Percentiles rank a stretch among this genome's conserved stretches.
Evolutionary conservation across 345 rosid genomes (phyloP).

Genomic region (Hevea brasiliensis): DNA sequence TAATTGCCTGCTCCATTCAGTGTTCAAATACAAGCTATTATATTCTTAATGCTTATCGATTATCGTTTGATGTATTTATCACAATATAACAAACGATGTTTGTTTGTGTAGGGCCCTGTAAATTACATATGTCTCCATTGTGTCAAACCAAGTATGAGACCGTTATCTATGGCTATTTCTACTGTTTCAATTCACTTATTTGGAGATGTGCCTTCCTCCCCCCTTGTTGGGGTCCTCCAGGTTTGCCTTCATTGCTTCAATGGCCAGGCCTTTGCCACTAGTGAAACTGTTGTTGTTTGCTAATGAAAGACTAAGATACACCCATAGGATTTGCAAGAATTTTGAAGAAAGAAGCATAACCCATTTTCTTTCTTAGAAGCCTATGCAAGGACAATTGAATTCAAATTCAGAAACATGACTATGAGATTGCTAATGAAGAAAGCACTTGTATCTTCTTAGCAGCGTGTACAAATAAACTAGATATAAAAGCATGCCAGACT

Average conservation of each 20-base stretch:
- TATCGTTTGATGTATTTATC: neutral
- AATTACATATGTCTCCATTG: constrained; percentile 89
- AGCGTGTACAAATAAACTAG: neutral
- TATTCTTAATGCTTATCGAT: neutral
- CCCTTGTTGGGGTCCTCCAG: constrained; percentile 93
- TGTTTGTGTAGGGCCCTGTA: constrained; percentile 75
- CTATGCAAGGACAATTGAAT: neutral
- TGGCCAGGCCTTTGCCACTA: neutral
- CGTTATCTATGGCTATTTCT: constrained; percentile 90
- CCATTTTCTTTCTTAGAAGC: neutral
- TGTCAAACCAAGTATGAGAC: constrained; percentile 86
- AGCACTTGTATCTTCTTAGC: neutral
- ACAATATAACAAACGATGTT: neutral
- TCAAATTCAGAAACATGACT: neutral
- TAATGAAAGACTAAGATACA: neutral
- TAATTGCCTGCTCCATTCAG: constrained; percentile 6
- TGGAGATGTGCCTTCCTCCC: constrained; percentile 99
- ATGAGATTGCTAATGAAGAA: neutral
- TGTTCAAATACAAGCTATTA: neutral
- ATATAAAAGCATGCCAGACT: neutral
- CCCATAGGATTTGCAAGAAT: neutral
- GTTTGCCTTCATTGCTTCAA: constrained; percentile 34
- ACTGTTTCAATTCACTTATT: constrained; percentile 89
- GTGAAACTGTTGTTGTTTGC: neutral
- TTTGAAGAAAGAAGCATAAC: neutral